Conservation (phyloP, 2,329 filamentous ascomycete genomes). For the Tolypocladium guangdongense region DNA sequence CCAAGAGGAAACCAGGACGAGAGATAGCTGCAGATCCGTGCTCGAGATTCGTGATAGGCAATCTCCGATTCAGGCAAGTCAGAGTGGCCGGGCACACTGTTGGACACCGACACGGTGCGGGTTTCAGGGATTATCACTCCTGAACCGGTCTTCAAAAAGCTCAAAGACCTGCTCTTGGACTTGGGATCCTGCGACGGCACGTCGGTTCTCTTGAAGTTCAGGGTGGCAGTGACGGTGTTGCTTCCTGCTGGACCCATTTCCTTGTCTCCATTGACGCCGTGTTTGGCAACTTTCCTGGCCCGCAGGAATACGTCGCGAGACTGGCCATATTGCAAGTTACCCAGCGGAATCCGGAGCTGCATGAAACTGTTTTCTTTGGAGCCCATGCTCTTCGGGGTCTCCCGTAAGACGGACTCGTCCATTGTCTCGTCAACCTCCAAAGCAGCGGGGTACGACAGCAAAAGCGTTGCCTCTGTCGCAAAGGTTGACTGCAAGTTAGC, state of each 20-base stretch:
- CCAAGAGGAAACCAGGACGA: conserved; percentile 29
- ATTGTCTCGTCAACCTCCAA: conserved; percentile 28
- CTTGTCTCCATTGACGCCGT: conserved; percentile 2
- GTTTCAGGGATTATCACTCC: background rate
- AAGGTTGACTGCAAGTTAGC: conserved; percentile 51
- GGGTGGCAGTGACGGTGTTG: conserved; percentile 17
- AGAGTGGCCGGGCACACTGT: conserved; percentile 10
- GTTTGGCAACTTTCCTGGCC: conserved; percentile 13
- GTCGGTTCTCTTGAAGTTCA: conserved; percentile 22
- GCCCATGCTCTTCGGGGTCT: conserved; percentile 9
- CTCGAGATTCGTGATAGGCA: conserved; percentile 42
- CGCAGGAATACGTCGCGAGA: conserved; percentile 42
- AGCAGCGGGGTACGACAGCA: conserved; percentile 24
- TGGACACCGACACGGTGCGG: background rate
- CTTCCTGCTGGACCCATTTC: background rate
- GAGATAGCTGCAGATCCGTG: conserved; percentile 38
- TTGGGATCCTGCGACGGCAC: background rate
- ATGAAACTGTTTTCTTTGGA: conserved; percentile 5
- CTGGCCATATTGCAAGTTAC: conserved; percentile 50
- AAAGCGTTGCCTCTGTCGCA: conserved; percentile 34
- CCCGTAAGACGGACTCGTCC: conserved; percentile 26
- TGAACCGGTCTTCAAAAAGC: background rate
- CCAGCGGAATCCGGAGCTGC: conserved; percentile 29
- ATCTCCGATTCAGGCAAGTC: conserved; percentile 21
- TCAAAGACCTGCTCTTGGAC: background rate